A percentile compares a stretch with the other conserved stretches of the same genome.
phyloP scores from a whole-genome alignment of 1,284 basidiomycete genomes.

The Heliocybe sulcata region DNA sequence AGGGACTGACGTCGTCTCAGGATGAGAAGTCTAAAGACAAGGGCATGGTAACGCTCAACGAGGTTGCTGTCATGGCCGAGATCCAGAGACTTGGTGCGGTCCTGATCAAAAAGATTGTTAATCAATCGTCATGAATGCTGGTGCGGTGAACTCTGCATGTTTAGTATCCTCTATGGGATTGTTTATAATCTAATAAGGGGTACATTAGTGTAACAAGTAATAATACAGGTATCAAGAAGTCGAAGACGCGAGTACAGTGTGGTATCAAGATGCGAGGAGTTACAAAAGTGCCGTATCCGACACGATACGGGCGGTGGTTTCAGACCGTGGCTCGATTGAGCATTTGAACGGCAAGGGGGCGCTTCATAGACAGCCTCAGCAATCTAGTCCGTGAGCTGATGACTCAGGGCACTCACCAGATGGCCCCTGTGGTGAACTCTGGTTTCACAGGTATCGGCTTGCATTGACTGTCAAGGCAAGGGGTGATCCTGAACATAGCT shows the following conservation, averaged over 20 bases:
- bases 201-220: too few species aligned
- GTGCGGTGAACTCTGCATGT: too few species aligned
- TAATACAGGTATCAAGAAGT: not conserved
- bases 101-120: slow-evolving; percentile 47
- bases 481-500: not conserved
- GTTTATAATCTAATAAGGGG: too few species aligned
- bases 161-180: not conserved
- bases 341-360: not conserved
- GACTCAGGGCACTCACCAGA: not conserved
- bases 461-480: not conserved
- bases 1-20: slow-evolving; percentile 16
- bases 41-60: slow-evolving; percentile 68
- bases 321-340: not conserved
- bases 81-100: slow-evolving; percentile 75
- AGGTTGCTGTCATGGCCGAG: slow-evolving; percentile 65
- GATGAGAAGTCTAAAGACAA: slow-evolving; percentile 46
- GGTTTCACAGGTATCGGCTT: not conserved
- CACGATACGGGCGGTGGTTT: not conserved
- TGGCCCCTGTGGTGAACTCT: slow-evolving; percentile 1
- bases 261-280: not conserved
- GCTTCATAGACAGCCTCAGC: not conserved
- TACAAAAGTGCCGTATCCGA: not conserved
- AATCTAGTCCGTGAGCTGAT: not conserved
- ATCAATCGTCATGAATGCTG: slow-evolving; percentile 16
- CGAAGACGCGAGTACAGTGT: not conserved